Conservation (phyloP, 2,329 filamentous ascomycete species). For the Fusarium acutatum region DNA sequence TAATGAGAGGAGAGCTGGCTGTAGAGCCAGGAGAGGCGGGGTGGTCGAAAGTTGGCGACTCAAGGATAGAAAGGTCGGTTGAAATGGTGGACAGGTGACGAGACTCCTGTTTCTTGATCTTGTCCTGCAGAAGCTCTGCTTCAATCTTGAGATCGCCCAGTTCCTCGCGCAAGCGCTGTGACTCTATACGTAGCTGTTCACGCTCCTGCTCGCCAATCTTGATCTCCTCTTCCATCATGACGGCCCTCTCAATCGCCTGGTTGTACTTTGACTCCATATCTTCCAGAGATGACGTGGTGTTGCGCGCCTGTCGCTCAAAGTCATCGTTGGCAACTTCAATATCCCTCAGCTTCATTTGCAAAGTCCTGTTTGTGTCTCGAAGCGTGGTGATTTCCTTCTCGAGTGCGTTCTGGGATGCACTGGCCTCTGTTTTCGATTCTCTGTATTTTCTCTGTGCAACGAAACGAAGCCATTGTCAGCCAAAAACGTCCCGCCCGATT, state of each 20-base stretch:
- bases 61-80: constrained; percentile 69
- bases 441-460: constrained; percentile 85
- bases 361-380: constrained; percentile 81
- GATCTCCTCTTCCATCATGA: constrained; percentile 96
- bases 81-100: constrained; percentile 68
- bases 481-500: background rate
- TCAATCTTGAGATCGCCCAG: constrained; percentile 94
- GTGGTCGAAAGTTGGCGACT: constrained; percentile 77
- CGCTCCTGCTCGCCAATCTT: constrained; percentile 91
- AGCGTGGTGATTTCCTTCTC: constrained; percentile 97
- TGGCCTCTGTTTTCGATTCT: constrained; percentile 89
- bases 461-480: constrained; percentile 23
- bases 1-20: constrained; percentile 89
- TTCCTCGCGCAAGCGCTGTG: constrained; percentile 89
- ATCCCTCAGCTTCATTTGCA: constrained; percentile 87
- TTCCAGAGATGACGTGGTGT: constrained; percentile 94
- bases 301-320: constrained; percentile 93
- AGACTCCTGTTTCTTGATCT: constrained; percentile 77
- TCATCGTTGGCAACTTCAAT: constrained; percentile 99
- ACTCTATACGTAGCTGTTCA: constrained; percentile 87
- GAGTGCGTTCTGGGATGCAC: constrained; percentile 80
- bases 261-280: constrained; percentile 98
- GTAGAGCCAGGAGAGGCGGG: constrained; percentile 80
- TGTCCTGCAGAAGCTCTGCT: constrained; percentile 92
- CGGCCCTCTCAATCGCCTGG: constrained; percentile 86